A percentile compares a stretch with the other conserved stretches of the same genome.
Evolutionary conservation across 306 rosid species (phyloP).

Genomic region (Nissolia schottii): DNA sequence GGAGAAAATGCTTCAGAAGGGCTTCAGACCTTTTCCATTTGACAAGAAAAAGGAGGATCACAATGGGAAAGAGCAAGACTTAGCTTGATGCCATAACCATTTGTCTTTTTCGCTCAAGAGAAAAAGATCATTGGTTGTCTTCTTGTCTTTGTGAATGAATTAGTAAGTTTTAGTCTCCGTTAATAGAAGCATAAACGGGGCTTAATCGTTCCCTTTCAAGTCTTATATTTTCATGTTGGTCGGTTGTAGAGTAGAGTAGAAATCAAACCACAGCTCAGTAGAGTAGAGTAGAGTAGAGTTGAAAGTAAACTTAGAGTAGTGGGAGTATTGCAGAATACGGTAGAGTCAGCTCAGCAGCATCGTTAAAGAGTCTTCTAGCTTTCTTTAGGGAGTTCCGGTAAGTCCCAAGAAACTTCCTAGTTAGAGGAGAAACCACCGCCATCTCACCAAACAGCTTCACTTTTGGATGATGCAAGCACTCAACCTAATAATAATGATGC

Average conservation of each 20-base stretch:
- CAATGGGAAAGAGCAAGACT: constrained; percentile 3
- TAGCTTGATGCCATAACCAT: not conserved
- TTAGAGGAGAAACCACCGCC: constrained; percentile 15
- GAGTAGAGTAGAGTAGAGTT: no score
- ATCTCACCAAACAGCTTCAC: constrained; percentile 26
- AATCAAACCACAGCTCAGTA: not conserved
- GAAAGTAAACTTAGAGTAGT: constrained; percentile 21
- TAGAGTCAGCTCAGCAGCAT: not conserved
- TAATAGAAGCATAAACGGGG: not conserved
- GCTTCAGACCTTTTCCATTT: constrained; percentile 36
- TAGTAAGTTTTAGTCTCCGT: not conserved
- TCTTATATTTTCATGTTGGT: not conserved
- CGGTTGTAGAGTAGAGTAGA: no score
- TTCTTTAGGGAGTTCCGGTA: not conserved
- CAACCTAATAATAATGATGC: not conserved
- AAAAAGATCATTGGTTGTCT: not conserved
- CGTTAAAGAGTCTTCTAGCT: not conserved
- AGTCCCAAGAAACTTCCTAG: constrained; percentile 10
- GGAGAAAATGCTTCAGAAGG: constrained; percentile 55
- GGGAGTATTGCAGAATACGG: not conserved
- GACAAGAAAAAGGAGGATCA: not conserved
- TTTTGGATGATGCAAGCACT: constrained; percentile 36
- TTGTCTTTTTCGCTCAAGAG: not conserved
- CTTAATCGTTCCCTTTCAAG: no score
- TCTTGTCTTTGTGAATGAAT: not conserved